Percentiles rank a stretch among this genome's conserved stretches.
These are phyloP conservation scores for Botrytis fabae DNA, from an alignment of 2,329 filamentous ascomycete species.

Conservation along the genomic window DNA sequence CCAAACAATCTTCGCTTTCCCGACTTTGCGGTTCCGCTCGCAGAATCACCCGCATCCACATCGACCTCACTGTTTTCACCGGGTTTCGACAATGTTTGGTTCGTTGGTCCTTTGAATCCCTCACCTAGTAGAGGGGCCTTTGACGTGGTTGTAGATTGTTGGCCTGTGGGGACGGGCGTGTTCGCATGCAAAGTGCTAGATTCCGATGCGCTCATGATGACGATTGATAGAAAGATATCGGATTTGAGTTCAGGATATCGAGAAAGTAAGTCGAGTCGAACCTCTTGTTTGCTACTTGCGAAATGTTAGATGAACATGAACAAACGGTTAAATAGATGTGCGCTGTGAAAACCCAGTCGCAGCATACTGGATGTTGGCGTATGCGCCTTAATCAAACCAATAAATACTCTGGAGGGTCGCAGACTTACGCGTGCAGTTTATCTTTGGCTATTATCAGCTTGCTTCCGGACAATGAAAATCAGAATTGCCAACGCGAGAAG, in stretches of 20 bases:
- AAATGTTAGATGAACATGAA: constrained; percentile 24
- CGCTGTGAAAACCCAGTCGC: constrained; percentile 25
- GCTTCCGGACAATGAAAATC: constrained; percentile 3
- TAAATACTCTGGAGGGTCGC: constrained; percentile 25
- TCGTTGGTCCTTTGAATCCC: constrained; percentile 38
- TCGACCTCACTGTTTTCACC: constrained; percentile 36
- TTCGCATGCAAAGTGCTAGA: constrained; percentile 37
- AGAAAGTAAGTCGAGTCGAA: neutral
- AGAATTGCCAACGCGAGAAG: neutral
- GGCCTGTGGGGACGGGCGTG: constrained; percentile 32
- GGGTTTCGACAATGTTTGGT: constrained; percentile 30
- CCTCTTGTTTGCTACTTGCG: neutral
- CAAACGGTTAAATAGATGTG: constrained; percentile 26
- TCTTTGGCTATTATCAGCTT: constrained; percentile 18
- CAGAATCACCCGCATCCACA: constrained; percentile 32
- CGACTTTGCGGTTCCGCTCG: constrained; percentile 43
- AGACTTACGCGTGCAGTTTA: constrained; percentile 31
- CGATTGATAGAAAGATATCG: neutral
- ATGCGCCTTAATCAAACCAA: constrained; percentile 33
- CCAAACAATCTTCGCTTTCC: constrained; percentile 62
- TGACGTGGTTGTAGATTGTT: constrained; percentile 31
- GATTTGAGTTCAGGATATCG: neutral
- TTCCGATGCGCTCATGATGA: constrained; percentile 38
- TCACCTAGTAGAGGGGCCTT: constrained; percentile 41
- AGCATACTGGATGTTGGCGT: constrained; percentile 13